Percentiles rank a stretch among this genome's conserved stretches.
Conservation (phyloP, 345 rosid genomes). For the Tarenaya hassleriana region DNA sequence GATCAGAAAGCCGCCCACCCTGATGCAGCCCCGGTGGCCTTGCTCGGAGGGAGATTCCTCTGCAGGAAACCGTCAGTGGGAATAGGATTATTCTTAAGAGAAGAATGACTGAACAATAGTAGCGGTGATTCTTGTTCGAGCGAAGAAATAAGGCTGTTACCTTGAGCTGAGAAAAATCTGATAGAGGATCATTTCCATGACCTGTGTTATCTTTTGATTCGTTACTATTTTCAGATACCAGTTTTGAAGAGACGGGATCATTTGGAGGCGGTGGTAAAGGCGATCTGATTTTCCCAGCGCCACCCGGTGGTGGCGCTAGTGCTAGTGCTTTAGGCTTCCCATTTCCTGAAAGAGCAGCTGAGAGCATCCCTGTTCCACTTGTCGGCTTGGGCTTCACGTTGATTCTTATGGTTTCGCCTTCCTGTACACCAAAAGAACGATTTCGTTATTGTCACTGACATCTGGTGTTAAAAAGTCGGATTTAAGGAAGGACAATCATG, state of each 20-base stretch:
- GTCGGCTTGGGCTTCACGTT: constrained; percentile 84
- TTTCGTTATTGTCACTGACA: too few species aligned
- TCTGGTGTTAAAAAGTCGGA: too few species aligned
- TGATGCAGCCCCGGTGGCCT: constrained; percentile 63
- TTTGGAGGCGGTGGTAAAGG: constrained; percentile 93
- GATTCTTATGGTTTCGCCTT: constrained; percentile 97
- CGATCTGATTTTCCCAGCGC: constrained; percentile 52
- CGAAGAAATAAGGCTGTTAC: constrained; percentile 29
- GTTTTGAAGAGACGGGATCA: constrained; percentile 61
- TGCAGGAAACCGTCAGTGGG: constrained; percentile 35
- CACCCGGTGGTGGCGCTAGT: constrained; percentile 82
- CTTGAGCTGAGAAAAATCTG: constrained; percentile 75
- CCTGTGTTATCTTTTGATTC: constrained; percentile 33
- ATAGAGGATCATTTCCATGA: constrained; percentile 43
- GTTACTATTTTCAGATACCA: constrained; percentile 30
- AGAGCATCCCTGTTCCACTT: constrained; percentile 94
- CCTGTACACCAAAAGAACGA: constrained; percentile 40
- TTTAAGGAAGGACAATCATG: too few species aligned
- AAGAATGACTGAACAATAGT: neutral
- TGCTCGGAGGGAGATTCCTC: constrained; percentile 73
- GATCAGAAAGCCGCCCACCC: constrained; percentile 97
- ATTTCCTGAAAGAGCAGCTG: constrained; percentile 60
- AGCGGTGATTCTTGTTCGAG: neutral
- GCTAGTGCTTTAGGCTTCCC: constrained; percentile 55
- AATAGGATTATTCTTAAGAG: constrained; percentile 10